Percentiles rank a stretch among this genome's conserved stretches.
phyloP scores from a whole-genome alignment of 2,329 filamentous ascomycete genomes.

The Xylaria sp. region DNA sequence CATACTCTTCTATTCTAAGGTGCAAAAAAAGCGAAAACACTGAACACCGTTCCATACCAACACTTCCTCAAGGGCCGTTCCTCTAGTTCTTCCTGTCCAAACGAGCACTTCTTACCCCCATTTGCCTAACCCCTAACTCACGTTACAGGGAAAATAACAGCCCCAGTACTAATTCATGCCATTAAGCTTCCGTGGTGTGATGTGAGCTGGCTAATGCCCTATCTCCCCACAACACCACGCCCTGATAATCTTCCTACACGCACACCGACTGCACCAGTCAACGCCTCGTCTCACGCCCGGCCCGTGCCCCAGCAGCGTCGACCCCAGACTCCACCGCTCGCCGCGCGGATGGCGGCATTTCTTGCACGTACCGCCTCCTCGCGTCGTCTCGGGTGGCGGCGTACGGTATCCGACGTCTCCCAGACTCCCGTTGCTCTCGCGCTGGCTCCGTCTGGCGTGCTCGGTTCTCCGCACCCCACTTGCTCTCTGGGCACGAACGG shows the following conservation, averaged over 20 bases:
- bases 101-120: background rate
- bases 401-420: background rate
- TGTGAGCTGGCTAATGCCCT: background rate
- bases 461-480: background rate
- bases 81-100: conserved; percentile 14
- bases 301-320: conserved; percentile 40
- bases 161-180: background rate
- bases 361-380: conserved; percentile 34
- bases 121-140: background rate
- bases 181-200: background rate
- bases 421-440: background rate
- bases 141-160: background rate
- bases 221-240: conserved; percentile 38
- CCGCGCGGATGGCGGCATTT: conserved; percentile 40
- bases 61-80: background rate
- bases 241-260: conserved; percentile 40
- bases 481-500: background rate
- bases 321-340: conserved; percentile 43
- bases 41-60: background rate
- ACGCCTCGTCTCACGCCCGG: conserved; percentile 37
- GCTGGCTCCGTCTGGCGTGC: background rate
- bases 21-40: background rate
- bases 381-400: background rate
- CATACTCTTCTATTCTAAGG: conserved; percentile 30
- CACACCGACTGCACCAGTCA: conserved; percentile 46